Evolutionary conservation across 225 moss, liverwort and hornwort species (phyloP), one percentile per base, ranked within the genome.

Genomic region (Asterella californica): DNA sequence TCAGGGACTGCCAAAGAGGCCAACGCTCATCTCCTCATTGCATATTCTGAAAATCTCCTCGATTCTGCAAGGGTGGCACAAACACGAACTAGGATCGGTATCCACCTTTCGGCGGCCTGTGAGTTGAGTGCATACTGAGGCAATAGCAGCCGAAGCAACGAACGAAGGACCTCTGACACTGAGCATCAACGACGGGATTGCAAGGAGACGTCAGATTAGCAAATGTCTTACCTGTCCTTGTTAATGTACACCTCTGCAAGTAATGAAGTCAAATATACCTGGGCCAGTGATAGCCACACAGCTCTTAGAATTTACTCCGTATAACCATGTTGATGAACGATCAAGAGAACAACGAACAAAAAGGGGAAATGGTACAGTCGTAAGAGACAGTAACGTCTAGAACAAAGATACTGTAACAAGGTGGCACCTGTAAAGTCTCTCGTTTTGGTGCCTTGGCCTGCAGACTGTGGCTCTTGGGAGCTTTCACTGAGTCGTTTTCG

Each of bases 181-280:
- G 2, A 52, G 53, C 15, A 27, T 74, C 74, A 7, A 38, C 1
- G 8, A 42, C 5, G 42, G 4, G 21, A 42, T 22, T 37, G 36
- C 38, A 70, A 18, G n/a, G 37, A 48, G 27, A 49, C 24, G 47
- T 47, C 9, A 34, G 29, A 27, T 62, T 4, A 30, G 10, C 8
- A 49, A 55, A 19, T 57, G 57, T 21, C 70, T 54, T 88, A 96
- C 96, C 96, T 90, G 47, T 87, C 87, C 81, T 89, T 94, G 83
- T 90, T 75, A 52, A 94, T 88, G 77, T 96, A 82, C 50, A 92
- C 91, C 86, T 96, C 94, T 69, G 92, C 86, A 79, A 96, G 84
- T 57, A 94, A 87, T 77, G 94, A 84, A 55, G 94, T 94, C 86
- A 96, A 83, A 74, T 95, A 94, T 46, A 94, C 94, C 92, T 94